Base-by-base conservation (phyloP, 305 asterid species). In the Fraxinus nigra region DNA sequence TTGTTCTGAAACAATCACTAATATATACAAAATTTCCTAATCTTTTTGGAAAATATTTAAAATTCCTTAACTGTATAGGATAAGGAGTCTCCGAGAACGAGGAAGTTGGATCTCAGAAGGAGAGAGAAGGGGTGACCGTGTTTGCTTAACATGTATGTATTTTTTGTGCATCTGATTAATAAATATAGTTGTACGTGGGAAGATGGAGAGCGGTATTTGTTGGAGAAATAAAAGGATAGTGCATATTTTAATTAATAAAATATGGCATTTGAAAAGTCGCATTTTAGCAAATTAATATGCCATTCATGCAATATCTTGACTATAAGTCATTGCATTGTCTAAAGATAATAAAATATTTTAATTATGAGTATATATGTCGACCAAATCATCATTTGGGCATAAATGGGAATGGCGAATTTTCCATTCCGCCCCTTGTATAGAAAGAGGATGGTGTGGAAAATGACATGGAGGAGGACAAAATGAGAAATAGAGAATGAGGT, bases 71-170 rank as follows among this genome's bases (percentile, higher is more conserved):
- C 43, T 8, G 78, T 48, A 40, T 79, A 59, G 84, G 79, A 86
- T 82, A 69, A 78, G 91, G 37, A 72, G 40, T 77, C 84, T 78
- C 16, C 35, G 76, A 7, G 34, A 24, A 84, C 88, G 86, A 82
- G 85, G 88, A 79, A 82, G 69, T 79, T 83, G 89, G 87, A 87
- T 87, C 88, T 34, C 38, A 70, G 74, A 87, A 72, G 78, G 73
- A 65, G 35, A 65, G 72, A 24, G 34, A 78, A 32, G 81, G 86
- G 87, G 75, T 28, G 40, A 73, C 30, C 37, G 76, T n/a, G 11
- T 43, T 37, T 16, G 33, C 18, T 26, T 65, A 26, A 65, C 37
- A 28, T 28, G 3, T 67, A 16, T 28, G 73, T 24, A 10, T 7
- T 24, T 26, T 63, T 22, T 65, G 7, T 65, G n/a, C 30, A 3